Evolutionary conservation across 208 protist genomes (phyloP), one percentile per base, ranked within the genome.

Genomic region (Trypanosoma cruzi): DNA sequence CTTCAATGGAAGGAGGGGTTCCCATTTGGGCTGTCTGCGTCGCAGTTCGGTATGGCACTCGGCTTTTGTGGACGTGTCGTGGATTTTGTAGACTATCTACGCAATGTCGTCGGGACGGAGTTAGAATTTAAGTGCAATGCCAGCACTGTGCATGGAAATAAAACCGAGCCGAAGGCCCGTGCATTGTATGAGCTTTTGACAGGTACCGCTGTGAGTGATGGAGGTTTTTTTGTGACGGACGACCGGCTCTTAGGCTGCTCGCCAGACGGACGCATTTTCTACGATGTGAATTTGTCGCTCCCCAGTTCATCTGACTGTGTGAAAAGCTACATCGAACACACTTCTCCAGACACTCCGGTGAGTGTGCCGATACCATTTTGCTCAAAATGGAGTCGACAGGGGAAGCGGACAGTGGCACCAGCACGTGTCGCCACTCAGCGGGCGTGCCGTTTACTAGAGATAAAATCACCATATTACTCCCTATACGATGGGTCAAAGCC

Each of bases 111-210:
- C 13, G 86, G 86, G 4, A 95, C 92, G 0, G 79, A 88, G 62
- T 68, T 83, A 24, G 92, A 92, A 64, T 97, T 97, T 64, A 85
- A 59, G 10, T 89, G 92, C 6, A 97, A 97, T 74, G 78, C 68
- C 11, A 82, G 40, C 61, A 97, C 92, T 0, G 72, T 32, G 6
- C 92, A 97, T 68, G 92, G 92, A 48, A 94, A 92, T 60, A 56
- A 34, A 48, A 97, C 88, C 6, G 89, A 97, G 63, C 70, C 86
- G 14, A 95, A 95, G 75, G 73, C 92, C 1, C 79, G 92, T 18
- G 52, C 86, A 0, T 66, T 97, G 48, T 97, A 97, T 73, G 92
- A 97, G 63, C 36, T 95, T 10, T 71, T 94, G n/a, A 92, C 88
- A 0, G 86, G 86, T 2, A 71, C 61, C 37, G 18, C 73, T 32